Evolutionary conservation across 2,329 filamentous ascomycete genomes (phyloP), one percentile per base, ranked within the genome.

Genomic region (Chaetomiaceae sp.): DNA sequence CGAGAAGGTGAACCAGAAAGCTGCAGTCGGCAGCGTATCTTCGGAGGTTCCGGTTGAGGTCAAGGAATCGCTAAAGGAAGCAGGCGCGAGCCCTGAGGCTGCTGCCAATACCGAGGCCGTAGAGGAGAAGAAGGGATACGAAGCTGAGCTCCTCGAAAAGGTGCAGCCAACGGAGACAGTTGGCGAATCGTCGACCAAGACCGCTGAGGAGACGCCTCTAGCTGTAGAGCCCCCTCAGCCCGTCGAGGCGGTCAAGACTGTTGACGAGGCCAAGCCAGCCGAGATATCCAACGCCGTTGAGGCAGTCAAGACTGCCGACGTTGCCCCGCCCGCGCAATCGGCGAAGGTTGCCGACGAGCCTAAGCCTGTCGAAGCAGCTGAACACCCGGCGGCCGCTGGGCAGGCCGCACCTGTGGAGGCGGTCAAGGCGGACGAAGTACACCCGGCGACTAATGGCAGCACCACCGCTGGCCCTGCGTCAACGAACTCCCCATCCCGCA

Each of bases 111-210:
- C 81, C 1, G 76, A 77, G 50, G 86, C 84, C 16, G 86, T 94
- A 6, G 72, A 79, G 57, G 87, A 91, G 62, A 94, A 94, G 80
- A 82, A 81, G 67, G 77, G 75, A 8, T 76, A 90, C 4, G 89
- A 95, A 73, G 69, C 80, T 21, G 86, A 95, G 71, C 75, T 95
- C 9, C 74, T 90, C 45, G 77, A 81, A 58, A 80, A 87, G 67
- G 77, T 84, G 56, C 75, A 78, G 67, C 66, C 70, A 2, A 21
- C n/a, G 4, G 48, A 54, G 20, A 38, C 37, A 9, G 25, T 33
- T 29, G 48, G 41, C 32, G 40, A 55, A 13, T 33, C 53, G 8
- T 47, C 57, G 2, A 25, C 53, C 23, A 14, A 44, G 42, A 38
- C 41, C 11, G 30, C 32, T 18, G 50, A 47, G 18, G 37, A 48